Percentiles rank a stretch among this genome's conserved stretches.
phyloP scores from a whole-genome alignment of 805 yeast genomes.

The Wickerhamiella hasegawae region DNA sequence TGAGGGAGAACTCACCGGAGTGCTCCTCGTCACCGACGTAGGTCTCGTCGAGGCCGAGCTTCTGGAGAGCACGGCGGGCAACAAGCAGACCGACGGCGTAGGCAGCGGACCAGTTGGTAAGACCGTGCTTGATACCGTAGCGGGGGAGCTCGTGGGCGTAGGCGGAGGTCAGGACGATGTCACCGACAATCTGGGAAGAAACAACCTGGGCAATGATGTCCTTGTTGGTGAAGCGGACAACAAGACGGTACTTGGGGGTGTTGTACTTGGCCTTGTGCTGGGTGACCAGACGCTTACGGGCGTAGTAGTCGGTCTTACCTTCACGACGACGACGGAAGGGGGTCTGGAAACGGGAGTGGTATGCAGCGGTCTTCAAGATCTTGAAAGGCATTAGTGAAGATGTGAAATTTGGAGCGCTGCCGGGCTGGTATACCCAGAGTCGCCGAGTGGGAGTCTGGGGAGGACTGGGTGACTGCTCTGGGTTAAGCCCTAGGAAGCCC shows the following conservation, averaged over 20 bases:
- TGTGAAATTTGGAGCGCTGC: no score
- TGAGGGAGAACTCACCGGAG: slow-evolving; percentile 96
- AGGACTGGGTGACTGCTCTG: no score
- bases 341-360: slow-evolving; percentile 99
- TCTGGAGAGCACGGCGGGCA: slow-evolving; percentile 97
- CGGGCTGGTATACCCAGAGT: no score
- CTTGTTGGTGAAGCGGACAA: slow-evolving; percentile 98
- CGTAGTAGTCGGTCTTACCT: slow-evolving; percentile 99
- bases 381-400: slow-evolving; percentile 66
- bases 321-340: slow-evolving; percentile 99
- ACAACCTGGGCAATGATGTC: slow-evolving; percentile 97
- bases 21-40: slow-evolving; percentile 98
- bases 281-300: slow-evolving; percentile 97
- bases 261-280: slow-evolving; percentile 99
- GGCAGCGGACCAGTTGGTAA: slow-evolving; percentile 99
- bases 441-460: no score
- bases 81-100: slow-evolving; percentile 96
- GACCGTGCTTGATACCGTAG: slow-evolving; percentile 96
- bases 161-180: slow-evolving; percentile 89
- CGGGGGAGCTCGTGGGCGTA: slow-evolving; percentile 97
- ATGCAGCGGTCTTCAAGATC: slow-evolving; percentile 68
- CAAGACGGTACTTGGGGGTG: slow-evolving; percentile 99
- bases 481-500: no score
- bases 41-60: slow-evolving; percentile 96
- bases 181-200: slow-evolving; percentile 95